Evolutionary conservation across 306 rosid species (phyloP).

Genomic region (Acacia confusa): DNA sequence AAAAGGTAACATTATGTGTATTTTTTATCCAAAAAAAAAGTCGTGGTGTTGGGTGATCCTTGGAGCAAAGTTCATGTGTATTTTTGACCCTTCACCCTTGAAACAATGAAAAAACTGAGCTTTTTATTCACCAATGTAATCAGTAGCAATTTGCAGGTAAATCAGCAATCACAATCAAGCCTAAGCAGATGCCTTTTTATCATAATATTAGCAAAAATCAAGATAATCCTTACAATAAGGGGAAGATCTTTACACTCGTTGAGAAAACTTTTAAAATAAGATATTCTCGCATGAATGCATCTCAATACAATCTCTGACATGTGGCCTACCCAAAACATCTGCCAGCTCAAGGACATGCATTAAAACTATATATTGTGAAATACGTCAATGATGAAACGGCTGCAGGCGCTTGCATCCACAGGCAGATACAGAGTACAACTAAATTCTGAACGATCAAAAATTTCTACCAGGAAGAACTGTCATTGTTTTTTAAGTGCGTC

Average conservation of each 20-base stretch:
- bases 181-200: conserved; percentile 3
- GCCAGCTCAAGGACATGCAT: conserved; percentile 4
- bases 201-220: conserved; percentile 7
- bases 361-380: conserved; percentile 9
- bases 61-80: too few relatives aligned
- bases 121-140: neutral
- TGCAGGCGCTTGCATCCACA: conserved; percentile 25
- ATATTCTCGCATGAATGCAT: conserved; percentile 5
- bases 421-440: conserved; percentile 22
- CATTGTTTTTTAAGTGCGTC: conserved; percentile 71
- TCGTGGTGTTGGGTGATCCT: too few relatives aligned
- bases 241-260: neutral
- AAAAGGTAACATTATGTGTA: too few relatives aligned
- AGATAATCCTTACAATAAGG: neutral
- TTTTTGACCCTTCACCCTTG: too few relatives aligned
- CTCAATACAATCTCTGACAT: conserved; percentile 13
- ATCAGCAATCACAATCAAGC: neutral
- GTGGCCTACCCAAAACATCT: conserved; percentile 16
- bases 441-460: conserved; percentile 20
- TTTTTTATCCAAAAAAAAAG: too few relatives aligned
- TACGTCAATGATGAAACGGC: conserved; percentile 17
- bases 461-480: conserved; percentile 27
- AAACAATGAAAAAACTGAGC: neutral
- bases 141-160: neutral
- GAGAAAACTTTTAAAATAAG: conserved; percentile 8